Conservation (phyloP, 2,329 filamentous ascomycete genomes). For the Aspergillus awamori region DNA sequence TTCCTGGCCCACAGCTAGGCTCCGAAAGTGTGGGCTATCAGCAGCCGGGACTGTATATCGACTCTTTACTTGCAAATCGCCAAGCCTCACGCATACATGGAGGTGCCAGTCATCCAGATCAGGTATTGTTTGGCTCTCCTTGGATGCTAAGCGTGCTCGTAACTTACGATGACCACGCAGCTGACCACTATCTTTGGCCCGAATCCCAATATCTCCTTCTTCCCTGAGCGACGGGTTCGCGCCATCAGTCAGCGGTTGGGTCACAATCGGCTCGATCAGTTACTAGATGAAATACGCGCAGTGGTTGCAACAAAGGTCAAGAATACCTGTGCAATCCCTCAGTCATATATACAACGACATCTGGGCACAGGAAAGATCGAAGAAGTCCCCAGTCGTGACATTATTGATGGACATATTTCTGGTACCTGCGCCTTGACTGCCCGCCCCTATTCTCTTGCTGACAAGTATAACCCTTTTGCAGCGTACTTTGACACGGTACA, state of each 20-base stretch:
- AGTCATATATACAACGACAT: neutral
- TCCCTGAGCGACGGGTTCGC: constrained; percentile 8
- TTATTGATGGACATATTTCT: neutral
- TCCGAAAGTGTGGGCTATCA: neutral
- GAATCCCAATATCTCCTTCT: constrained; percentile 15
- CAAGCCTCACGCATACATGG: neutral
- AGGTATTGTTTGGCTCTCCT: neutral
- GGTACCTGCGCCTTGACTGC: neutral
- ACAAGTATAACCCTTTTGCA: constrained; percentile 12
- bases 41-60: constrained; percentile 5
- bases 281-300: constrained; percentile 10
- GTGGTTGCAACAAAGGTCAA: constrained; percentile 12
- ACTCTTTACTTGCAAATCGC: constrained; percentile 10
- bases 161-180: neutral
- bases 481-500: constrained; percentile 46
- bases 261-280: constrained; percentile 9
- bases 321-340: neutral
- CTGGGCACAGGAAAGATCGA: neutral
- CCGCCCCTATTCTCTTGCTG: too few species aligned
- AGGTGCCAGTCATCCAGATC: constrained; percentile 2
- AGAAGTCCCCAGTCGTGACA: neutral
- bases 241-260: constrained; percentile 12
- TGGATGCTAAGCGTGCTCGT: neutral
- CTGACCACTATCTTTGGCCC: constrained; percentile 5
- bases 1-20: neutral